Percentiles rank a stretch among this genome's conserved stretches.
phyloP scores from a whole-genome alignment of 768 basidiomycete genomes.

The Gautieria morchelliformis region DNA sequence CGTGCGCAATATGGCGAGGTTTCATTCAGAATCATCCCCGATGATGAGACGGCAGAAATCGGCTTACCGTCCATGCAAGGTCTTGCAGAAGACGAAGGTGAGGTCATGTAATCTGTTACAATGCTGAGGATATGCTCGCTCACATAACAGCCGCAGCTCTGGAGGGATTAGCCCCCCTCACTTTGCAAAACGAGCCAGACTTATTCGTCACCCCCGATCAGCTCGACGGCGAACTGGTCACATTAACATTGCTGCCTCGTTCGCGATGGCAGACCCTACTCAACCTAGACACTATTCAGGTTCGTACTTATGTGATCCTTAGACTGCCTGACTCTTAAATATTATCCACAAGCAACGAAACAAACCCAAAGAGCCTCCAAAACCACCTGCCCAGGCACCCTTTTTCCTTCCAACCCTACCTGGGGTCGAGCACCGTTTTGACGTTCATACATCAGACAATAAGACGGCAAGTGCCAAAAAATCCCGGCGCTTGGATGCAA shows the following conservation, averaged over 20 bases:
- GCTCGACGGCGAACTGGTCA: constrained; percentile 84
- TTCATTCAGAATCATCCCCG: constrained; percentile 67
- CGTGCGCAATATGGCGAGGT: constrained; percentile 88
- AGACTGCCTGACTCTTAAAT: neutral
- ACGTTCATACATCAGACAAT: constrained; percentile 34
- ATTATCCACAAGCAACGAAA: constrained; percentile 64
- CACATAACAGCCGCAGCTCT: constrained; percentile 36
- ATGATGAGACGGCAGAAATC: constrained; percentile 61
- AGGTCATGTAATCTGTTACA: constrained; percentile 11
- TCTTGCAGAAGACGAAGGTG: constrained; percentile 70
- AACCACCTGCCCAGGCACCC: constrained; percentile 89
- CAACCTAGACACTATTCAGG: constrained; percentile 90
- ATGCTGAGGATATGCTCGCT: constrained; percentile 1
- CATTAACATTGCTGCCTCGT: constrained; percentile 83
- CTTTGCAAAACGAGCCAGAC: constrained; percentile 48
- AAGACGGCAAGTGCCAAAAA: constrained; percentile 29
- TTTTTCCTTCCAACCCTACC: constrained; percentile 94
- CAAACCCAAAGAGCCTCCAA: constrained; percentile 92
- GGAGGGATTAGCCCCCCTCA: constrained; percentile 58
- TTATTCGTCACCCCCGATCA: constrained; percentile 82
- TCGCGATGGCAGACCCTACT: constrained; percentile 95
- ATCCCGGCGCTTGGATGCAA: constrained; percentile 43
- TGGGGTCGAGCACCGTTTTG: constrained; percentile 80
- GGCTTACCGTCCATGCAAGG: constrained; percentile 81
- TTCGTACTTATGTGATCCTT: constrained; percentile 22